These are phyloP conservation scores for Pichia terricola DNA, from an alignment of 1,139 yeast genomes.

Conservation along the genomic window DNA sequence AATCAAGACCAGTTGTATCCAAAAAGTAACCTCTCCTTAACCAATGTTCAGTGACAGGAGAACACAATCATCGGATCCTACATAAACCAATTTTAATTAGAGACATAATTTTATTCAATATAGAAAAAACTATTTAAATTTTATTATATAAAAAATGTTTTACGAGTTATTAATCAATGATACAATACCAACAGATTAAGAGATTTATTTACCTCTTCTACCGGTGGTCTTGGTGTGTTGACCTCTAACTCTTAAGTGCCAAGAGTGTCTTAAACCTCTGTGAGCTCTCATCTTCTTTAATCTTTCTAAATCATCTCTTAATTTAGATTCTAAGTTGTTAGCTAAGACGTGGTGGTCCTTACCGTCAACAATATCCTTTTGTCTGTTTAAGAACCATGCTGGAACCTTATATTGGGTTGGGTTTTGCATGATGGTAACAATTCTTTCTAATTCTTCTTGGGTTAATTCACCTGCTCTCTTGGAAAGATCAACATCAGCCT, in stretches of 20 bases:
- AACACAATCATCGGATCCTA: too few relatives aligned
- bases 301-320: slow-evolving; percentile 99
- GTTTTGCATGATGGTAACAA: slow-evolving; percentile 99
- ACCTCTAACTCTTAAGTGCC: slow-evolving; percentile 97
- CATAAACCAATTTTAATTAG: too few relatives aligned
- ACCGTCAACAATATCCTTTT: slow-evolving; percentile 97
- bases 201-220: slow-evolving; percentile 63
- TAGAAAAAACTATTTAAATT: slow-evolving; percentile 1
- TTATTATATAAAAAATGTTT: background rate
- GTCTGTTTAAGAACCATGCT: slow-evolving; percentile 99
- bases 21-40: too few relatives aligned
- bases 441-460: slow-evolving; percentile 99
- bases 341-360: slow-evolving; percentile 98
- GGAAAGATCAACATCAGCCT: slow-evolving; percentile 97
- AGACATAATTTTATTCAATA: slow-evolving; percentile 1
- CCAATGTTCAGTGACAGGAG: too few relatives aligned
- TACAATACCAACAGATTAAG: slow-evolving; percentile 8
- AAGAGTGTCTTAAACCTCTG: slow-evolving; percentile 99
- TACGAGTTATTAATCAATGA: background rate
- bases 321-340: slow-evolving; percentile 97
- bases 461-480: slow-evolving; percentile 99
- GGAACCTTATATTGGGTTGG: slow-evolving; percentile 99
- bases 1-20: too few relatives aligned
- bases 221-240: slow-evolving; percentile 99
- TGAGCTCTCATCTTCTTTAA: slow-evolving; percentile 99